Base-by-base conservation (phyloP, 257 asterid genomes). In the Coffea eugenioides region DNA sequence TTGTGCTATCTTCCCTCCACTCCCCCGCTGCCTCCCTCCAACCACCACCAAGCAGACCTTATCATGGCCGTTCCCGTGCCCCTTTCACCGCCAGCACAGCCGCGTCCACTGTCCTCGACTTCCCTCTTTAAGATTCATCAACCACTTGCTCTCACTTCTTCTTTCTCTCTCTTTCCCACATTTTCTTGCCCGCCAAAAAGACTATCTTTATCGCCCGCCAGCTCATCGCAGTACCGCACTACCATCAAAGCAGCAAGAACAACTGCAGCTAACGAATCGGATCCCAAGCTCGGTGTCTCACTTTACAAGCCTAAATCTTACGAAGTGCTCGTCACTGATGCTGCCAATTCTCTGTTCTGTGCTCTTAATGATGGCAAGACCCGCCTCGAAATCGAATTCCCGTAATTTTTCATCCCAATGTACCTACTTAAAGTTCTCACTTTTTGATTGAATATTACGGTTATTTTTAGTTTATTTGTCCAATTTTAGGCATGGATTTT, bases 251-350 rank as follows among this genome's bases (percentile, higher is more conserved):
- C 82, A 54, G 91, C 91, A 20, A 85, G 85, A 74, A 81, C 91
- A 62, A 77, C 88, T 43, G 84, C 97, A 15, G 88, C 82, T 39
- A 73, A 88, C n/a, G 93, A 79, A 54, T 76, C 69, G 13, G 85
- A 89, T 87, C 94, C 93, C 0, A 90, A 84, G 90, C 84, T 83
- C 56, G 99, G 99, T 1, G 99, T 96, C 49, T 79, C 98, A 7
- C 91, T 96, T 74, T 96, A 96, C 90, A 96, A 94, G 89, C 98
- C 99, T 76, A 90, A 73, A 73, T 93, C 99, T 0, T 96, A 96
- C 23, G 91, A 92, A 68, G 93, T 94, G 54, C 97, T 96, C 62
- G 95, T 88, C 9, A 75, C 94, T 4, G 99, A 95, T 85, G 99
- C 99, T 31, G 95, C 98, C 69, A 85, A 86, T 82, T 87, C 92